These are phyloP conservation scores for Gossypium trilobum DNA, from an alignment of 441 rosid species.

Conservation along the genomic window DNA sequence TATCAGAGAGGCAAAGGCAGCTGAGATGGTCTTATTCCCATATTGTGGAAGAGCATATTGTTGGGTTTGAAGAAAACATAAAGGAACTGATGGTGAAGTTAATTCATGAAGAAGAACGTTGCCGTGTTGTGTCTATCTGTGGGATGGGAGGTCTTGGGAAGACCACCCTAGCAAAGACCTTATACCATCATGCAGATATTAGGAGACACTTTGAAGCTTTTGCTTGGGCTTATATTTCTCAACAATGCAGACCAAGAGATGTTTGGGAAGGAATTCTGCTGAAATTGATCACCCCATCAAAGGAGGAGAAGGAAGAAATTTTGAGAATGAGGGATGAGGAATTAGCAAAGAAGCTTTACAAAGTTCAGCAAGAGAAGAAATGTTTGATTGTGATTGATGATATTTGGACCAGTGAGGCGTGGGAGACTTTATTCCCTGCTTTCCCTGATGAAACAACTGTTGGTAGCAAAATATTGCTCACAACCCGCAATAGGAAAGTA, in stretches of 20 bases:
- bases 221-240: constrained; percentile 32
- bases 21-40: constrained; percentile 18
- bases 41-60: constrained; percentile 17
- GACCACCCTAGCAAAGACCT: constrained; percentile 21
- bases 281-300: constrained; percentile 11
- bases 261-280: constrained; percentile 16
- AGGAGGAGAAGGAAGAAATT: constrained; percentile 19
- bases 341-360: constrained; percentile 6
- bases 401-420: constrained; percentile 21
- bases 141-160: constrained; percentile 27
- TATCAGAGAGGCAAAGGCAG: constrained; percentile 2
- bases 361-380: constrained; percentile 16
- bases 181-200: constrained; percentile 14
- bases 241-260: constrained; percentile 17
- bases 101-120: neutral
- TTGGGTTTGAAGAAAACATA: constrained; percentile 19
- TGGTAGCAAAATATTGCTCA: constrained; percentile 27
- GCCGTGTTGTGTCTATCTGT: constrained; percentile 12
- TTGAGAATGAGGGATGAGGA: constrained; percentile 21
- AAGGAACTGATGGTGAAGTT: neutral
- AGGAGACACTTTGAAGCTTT: constrained; percentile 18
- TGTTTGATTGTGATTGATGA: constrained; percentile 33
- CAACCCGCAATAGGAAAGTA: constrained; percentile 21
- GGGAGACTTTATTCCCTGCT: constrained; percentile 19
- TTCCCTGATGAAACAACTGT: constrained; percentile 12